Percentiles rank a stretch among this genome's conserved stretches.
Evolutionary conservation across 306 rosid species (phyloP).

Genomic region (Oemleria cerasiformis): DNA sequence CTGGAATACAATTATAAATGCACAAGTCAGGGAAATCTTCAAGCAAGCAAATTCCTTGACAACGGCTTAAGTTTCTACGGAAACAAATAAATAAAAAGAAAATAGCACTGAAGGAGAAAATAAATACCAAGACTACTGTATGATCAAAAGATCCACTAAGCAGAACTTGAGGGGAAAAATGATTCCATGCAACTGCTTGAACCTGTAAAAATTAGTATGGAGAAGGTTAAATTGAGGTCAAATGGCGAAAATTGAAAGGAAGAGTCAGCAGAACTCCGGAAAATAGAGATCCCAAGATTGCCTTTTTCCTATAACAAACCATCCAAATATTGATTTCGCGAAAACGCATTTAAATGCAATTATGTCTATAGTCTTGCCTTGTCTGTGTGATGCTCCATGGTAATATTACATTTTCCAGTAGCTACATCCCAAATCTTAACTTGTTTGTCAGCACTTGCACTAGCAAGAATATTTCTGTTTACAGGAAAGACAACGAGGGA

Average conservation of each 20-base stretch:
- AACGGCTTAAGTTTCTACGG: neutral
- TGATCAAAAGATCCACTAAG: conserved; percentile 95
- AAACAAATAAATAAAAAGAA: neutral
- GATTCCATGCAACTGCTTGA: conserved; percentile 93
- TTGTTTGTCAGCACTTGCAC: conserved; percentile 85
- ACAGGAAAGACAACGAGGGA: conserved; percentile 11
- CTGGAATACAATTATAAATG: conserved; percentile 45
- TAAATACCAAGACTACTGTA: conserved; percentile 73
- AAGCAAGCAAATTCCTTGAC: conserved; percentile 7
- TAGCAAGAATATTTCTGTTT: conserved; percentile 78
- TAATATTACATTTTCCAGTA: conserved; percentile 64
- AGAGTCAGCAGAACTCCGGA: neutral
- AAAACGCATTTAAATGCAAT: neutral
- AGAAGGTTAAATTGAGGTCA: conserved; percentile 26
- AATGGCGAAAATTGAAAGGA: conserved; percentile 12
- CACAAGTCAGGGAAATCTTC: neutral
- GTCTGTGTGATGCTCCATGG: conserved; percentile 88
- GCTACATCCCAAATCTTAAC: conserved; percentile 91
- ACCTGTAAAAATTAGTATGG: conserved; percentile 54
- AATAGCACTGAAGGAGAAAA: neutral
- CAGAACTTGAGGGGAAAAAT: conserved; percentile 66
- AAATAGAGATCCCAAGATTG: neutral
- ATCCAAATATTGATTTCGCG: neutral
- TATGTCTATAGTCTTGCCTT: conserved; percentile 47
- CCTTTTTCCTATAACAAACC: neutral